Conservation (phyloP, 163 green algal species). For the Chlorella variabilis region DNA sequence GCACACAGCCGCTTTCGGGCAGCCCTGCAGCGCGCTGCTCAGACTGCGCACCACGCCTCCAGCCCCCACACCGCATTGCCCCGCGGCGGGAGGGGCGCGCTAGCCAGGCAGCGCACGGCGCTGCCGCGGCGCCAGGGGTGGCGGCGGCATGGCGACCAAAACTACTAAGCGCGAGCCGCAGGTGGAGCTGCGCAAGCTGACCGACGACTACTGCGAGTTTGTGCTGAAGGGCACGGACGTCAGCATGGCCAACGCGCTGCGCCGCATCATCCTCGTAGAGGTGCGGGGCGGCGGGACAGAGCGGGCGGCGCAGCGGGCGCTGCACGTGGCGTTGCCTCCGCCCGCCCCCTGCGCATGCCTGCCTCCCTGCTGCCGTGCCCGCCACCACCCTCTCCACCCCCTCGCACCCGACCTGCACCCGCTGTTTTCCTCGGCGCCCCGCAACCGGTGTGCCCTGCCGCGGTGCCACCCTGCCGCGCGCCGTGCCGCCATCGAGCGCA, state of each 20-base stretch:
- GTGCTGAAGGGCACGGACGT: conserved; percentile 87
- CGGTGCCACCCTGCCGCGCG: too few relatives aligned
- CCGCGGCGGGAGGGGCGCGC: not conserved
- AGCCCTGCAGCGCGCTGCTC: too few relatives aligned
- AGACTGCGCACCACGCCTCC: too few relatives aligned
- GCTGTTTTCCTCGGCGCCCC: not conserved
- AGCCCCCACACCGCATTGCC: too few relatives aligned
- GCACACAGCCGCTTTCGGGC: too few relatives aligned
- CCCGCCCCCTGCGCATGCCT: not conserved
- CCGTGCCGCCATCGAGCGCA: not conserved
- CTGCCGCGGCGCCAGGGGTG: not conserved
- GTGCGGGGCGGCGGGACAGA: conserved; percentile 35
- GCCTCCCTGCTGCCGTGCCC: not conserved
- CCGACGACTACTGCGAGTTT: conserved; percentile 82
- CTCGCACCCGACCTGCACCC: not conserved
- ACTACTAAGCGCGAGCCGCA: conserved; percentile 27
- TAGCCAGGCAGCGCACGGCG: not conserved
- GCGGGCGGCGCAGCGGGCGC: not conserved
- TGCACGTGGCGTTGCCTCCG: not conserved
- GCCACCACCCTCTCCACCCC: not conserved
- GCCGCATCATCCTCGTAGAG: conserved; percentile 93
- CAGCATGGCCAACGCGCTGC: conserved; percentile 93
- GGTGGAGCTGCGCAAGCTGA: conserved; percentile 39
- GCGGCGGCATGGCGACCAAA: too few relatives aligned
- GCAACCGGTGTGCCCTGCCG: not conserved